Conservation (phyloP, 805 yeast species). For the Saturnispora mendoncae region DNA sequence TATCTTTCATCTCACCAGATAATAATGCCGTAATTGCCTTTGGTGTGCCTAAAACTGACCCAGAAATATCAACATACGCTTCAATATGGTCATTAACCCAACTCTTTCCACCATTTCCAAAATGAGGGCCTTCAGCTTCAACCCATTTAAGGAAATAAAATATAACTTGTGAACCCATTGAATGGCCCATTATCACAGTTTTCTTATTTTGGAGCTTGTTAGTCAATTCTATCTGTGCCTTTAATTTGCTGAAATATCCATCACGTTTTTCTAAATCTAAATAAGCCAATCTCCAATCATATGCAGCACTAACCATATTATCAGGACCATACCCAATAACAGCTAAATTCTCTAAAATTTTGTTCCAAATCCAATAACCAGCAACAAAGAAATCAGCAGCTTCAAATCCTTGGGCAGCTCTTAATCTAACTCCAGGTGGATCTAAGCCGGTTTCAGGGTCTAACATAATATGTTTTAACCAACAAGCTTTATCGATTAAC, state of each 20-base stretch:
- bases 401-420: conserved; percentile 95
- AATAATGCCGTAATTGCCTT: conserved; percentile 84
- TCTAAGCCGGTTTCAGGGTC: conserved; percentile 91
- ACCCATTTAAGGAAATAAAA: conserved; percentile 94
- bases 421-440: conserved; percentile 68
- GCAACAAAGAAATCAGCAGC: conserved; percentile 95
- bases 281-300: conserved; percentile 94
- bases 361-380: conserved; percentile 99
- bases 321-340: conserved; percentile 91
- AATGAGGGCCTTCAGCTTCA: conserved; percentile 71
- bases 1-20: conserved; percentile 98
- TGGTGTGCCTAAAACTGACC: conserved; percentile 89
- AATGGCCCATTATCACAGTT: conserved; percentile 76
- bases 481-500: conserved; percentile 85
- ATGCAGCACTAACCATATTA: conserved; percentile 82
- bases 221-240: conserved; percentile 60
- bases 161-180: conserved; percentile 92
- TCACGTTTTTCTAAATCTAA: conserved; percentile 84
- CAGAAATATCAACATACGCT: conserved; percentile 79
- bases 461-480: conserved; percentile 85
- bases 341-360: conserved; percentile 86
- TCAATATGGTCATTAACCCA: conserved; percentile 88
- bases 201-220: conserved; percentile 50
- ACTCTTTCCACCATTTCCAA: conserved; percentile 81
- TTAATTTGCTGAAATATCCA: conserved; percentile 70